Conservation (phyloP, 2,329 filamentous ascomycete species). For the Colletotrichum coccodes region DNA sequence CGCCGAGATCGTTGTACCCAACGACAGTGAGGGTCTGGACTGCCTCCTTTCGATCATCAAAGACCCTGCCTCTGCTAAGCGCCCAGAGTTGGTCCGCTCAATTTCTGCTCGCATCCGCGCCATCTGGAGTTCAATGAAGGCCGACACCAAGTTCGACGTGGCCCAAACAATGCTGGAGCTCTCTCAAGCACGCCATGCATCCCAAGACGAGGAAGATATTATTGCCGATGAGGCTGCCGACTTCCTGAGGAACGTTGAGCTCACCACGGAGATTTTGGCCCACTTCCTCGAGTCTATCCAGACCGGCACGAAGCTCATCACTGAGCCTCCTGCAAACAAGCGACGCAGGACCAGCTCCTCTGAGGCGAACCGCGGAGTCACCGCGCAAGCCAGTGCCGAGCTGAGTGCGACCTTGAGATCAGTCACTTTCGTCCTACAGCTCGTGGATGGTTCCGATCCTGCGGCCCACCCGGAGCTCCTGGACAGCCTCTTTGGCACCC, state of each 20-base stretch:
- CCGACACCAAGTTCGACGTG: slow-evolving; percentile 66
- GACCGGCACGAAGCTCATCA: slow-evolving; percentile 76
- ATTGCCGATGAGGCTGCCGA: slow-evolving; percentile 73
- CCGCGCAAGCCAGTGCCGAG: slow-evolving; percentile 71
- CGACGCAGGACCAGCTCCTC: slow-evolving; percentile 81
- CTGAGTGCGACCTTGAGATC: slow-evolving; percentile 76
- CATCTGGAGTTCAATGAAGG: slow-evolving; percentile 79
- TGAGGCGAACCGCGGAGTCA: slow-evolving; percentile 69
- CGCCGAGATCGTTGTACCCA: slow-evolving; percentile 64
- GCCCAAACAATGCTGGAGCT: slow-evolving; percentile 73
- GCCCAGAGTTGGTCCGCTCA: slow-evolving; percentile 68
- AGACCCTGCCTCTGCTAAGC: slow-evolving; percentile 46
- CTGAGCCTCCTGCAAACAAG: slow-evolving; percentile 79
- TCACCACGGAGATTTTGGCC: slow-evolving; percentile 78
- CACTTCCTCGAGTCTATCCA: slow-evolving; percentile 80
- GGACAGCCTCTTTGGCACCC: slow-evolving; percentile 80
- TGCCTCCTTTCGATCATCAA: slow-evolving; percentile 60
- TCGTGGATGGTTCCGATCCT: slow-evolving; percentile 84
- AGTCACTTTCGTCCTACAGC: slow-evolving; percentile 87
- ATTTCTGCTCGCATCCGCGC: slow-evolving; percentile 76
- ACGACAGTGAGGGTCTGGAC: slow-evolving; percentile 62
- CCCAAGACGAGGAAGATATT: slow-evolving; percentile 44
- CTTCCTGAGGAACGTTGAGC: slow-evolving; percentile 76
- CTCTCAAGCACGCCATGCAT: slow-evolving; percentile 62
- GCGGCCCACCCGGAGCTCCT: slow-evolving; percentile 81